A percentile compares a stretch with the other conserved stretches of the same genome.
These are phyloP conservation scores for Sporothrix luriei DNA, from an alignment of 2,329 filamentous ascomycete genomes.

Conservation along the genomic window DNA sequence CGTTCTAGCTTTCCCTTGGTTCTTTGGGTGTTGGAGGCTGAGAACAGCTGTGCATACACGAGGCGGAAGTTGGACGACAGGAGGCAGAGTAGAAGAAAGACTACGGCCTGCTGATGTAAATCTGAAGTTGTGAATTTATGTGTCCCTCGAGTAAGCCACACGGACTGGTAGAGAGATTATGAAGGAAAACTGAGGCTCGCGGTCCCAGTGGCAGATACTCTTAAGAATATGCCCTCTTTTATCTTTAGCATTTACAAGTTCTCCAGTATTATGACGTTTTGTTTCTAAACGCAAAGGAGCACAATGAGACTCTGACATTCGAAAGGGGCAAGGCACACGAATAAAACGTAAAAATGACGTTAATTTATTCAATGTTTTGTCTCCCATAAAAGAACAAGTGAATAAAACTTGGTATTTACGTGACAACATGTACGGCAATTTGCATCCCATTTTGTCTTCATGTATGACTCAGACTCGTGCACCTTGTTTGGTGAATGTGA, in stretches of 20 bases:
- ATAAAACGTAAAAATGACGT: too few relatives aligned
- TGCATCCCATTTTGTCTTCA: too few relatives aligned
- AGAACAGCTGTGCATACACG: not conserved
- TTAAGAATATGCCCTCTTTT: too few relatives aligned
- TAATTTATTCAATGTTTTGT: too few relatives aligned
- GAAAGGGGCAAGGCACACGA: too few relatives aligned
- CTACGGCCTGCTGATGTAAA: not conserved
- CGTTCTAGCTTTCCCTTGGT: slow-evolving; percentile 1
- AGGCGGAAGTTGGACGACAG: not conserved
- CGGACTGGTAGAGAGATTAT: not conserved
- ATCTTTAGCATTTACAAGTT: not conserved
- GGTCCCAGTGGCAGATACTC: not conserved
- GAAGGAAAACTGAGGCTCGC: not conserved
- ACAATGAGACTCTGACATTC: too few relatives aligned
- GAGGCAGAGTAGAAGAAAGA: not conserved
- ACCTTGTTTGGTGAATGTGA: not conserved
- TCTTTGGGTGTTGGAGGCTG: not conserved
- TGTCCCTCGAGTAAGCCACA: not conserved
- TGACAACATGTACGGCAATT: not conserved
- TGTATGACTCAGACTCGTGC: not conserved
- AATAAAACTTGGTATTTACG: too few relatives aligned
- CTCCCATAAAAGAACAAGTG: too few relatives aligned
- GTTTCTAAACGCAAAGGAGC: too few relatives aligned
- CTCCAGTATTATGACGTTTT: not conserved
- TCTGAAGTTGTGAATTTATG: not conserved